Conservation (phyloP, 2,329 filamentous ascomycete species). For the Penicillium sclerotigenum region DNA sequence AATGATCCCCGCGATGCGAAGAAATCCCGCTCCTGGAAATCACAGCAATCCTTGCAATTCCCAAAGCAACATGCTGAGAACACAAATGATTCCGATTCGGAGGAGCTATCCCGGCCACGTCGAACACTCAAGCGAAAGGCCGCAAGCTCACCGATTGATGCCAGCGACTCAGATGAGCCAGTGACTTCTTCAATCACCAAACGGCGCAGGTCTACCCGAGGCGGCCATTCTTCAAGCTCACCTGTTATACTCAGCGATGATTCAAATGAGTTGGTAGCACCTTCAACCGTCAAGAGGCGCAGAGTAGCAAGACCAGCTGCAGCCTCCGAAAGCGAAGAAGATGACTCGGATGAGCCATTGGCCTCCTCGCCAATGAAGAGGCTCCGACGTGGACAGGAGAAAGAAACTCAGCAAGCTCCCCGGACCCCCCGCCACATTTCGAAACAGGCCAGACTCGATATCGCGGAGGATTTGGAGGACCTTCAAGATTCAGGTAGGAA, state of each 20-base stretch:
- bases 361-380: slow-evolving; percentile 29
- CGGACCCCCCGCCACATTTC: slow-evolving; percentile 22
- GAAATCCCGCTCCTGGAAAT: not conserved
- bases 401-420: slow-evolving; percentile 25
- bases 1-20: not conserved
- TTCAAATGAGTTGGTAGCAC: not conserved
- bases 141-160: slow-evolving; percentile 24
- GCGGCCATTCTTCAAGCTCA: not conserved
- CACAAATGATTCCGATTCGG: slow-evolving; percentile 7
- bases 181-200: slow-evolving; percentile 25
- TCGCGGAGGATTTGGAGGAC: slow-evolving; percentile 46
- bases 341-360: not conserved
- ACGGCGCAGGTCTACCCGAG: slow-evolving; percentile 10
- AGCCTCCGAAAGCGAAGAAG: not conserved
- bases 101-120: slow-evolving; percentile 20
- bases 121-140: slow-evolving; percentile 32
- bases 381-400: slow-evolving; percentile 14
- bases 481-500: slow-evolving; percentile 43
- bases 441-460: slow-evolving; percentile 39
- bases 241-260: not conserved
- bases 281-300: slow-evolving; percentile 1
- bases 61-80: not conserved
- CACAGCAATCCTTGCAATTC: not conserved
- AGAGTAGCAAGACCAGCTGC: not conserved
- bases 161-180: slow-evolving; percentile 27